phyloP scores from a whole-genome alignment of 2,329 filamentous ascomycete species.

The Phaeosphaeria sp. region DNA sequence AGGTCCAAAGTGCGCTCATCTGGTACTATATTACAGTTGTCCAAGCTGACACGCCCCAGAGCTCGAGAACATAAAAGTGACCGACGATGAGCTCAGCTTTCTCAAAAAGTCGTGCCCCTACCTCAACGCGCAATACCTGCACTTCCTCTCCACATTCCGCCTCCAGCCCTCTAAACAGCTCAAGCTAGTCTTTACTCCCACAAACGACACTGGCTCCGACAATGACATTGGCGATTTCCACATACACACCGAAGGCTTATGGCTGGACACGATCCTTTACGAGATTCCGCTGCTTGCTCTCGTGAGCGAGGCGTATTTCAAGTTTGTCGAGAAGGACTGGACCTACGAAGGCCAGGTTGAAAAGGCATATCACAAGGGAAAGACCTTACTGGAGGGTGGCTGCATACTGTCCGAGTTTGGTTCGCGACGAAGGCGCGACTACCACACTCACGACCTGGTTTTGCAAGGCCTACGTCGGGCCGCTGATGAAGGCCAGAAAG shows the following conservation, averaged over 20 bases:
- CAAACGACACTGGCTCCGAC: slow-evolving; percentile 66
- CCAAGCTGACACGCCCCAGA: slow-evolving; percentile 56
- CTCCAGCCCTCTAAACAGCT: slow-evolving; percentile 84
- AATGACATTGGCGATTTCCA: slow-evolving; percentile 74
- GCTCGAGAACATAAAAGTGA: slow-evolving; percentile 80
- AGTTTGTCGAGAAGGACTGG: slow-evolving; percentile 95
- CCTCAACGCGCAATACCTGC: slow-evolving; percentile 76
- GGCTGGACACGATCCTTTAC: slow-evolving; percentile 96
- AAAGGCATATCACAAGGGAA: slow-evolving; percentile 81
- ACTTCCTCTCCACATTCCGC: slow-evolving; percentile 81
- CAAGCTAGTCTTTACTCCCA: slow-evolving; percentile 67
- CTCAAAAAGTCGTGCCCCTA: slow-evolving; percentile 81
- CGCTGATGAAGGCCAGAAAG: slow-evolving; percentile 70
- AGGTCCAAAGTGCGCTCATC: slow-evolving; percentile 72
- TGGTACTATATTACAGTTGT: not conserved
- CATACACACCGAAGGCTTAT: slow-evolving; percentile 79
- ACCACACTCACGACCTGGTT: slow-evolving; percentile 92
- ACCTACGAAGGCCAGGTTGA: slow-evolving; percentile 85
- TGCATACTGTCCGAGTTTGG: slow-evolving; percentile 96
- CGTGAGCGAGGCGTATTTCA: slow-evolving; percentile 96
- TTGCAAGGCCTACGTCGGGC: slow-evolving; percentile 85
- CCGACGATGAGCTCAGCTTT: slow-evolving; percentile 79
- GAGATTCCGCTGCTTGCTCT: slow-evolving; percentile 93
- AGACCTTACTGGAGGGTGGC: slow-evolving; percentile 76
- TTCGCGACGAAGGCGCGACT: slow-evolving; percentile 85